A percentile compares a stretch with the other conserved stretches of the same genome.
These are phyloP conservation scores for Parachaetomium inaequale DNA, from an alignment of 495 filamentous ascomycete species.

Conservation along the genomic window DNA sequence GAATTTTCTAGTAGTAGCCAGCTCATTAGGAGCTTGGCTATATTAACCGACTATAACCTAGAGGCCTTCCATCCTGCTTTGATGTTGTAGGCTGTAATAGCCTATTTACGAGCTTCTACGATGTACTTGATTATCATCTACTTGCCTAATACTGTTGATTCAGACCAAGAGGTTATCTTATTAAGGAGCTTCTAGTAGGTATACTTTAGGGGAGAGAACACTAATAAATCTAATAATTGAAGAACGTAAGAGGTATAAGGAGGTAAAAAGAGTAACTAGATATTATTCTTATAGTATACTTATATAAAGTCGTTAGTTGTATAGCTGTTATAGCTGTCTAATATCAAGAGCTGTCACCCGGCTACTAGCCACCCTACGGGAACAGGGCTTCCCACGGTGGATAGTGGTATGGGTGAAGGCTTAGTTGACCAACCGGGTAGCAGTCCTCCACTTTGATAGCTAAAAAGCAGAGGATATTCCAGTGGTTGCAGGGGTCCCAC, in stretches of 20 bases:
- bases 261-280: no score
- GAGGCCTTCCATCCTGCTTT: not conserved
- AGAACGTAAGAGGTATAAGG: constrained; percentile 18
- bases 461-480: no score
- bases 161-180: not conserved
- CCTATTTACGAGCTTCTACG: not conserved
- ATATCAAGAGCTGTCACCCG: constrained; percentile 34
- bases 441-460: no score
- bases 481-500: no score
- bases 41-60: not conserved
- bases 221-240: constrained; percentile 26
- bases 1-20: not conserved
- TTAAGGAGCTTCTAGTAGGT: no score
- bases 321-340: constrained; percentile 29
- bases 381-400: no score
- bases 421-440: no score
- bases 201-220: not conserved
- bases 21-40: constrained; percentile 3
- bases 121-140: not conserved
- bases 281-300: not conserved
- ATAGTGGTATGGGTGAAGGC: no score
- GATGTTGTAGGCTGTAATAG: no score
- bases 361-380: no score
- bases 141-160: not conserved
- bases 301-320: constrained; percentile 15